A percentile compares a stretch with the other conserved stretches of the same genome.
phyloP scores from a whole-genome alignment of 306 rosid species.

The Corylus avellana region DNA sequence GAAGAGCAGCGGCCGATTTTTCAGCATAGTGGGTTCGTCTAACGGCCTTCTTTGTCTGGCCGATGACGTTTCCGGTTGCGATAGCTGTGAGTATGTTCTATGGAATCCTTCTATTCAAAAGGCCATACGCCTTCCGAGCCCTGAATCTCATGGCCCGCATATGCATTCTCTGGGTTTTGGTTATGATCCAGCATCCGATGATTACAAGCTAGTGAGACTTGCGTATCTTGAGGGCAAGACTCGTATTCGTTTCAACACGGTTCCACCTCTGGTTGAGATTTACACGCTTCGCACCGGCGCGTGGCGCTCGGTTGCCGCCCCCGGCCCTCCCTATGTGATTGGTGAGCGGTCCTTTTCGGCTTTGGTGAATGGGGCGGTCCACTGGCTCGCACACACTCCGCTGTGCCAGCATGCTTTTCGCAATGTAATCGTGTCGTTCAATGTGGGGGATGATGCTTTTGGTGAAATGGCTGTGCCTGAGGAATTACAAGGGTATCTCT shows the following conservation, averaged over 20 bases:
- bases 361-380: not conserved
- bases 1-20: not conserved
- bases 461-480: not conserved
- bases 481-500: not conserved
- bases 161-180: not conserved
- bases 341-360: not conserved
- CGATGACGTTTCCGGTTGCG: not conserved
- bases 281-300: not conserved
- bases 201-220: not conserved
- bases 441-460: not conserved
- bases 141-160: not conserved
- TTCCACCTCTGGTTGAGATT: not conserved
- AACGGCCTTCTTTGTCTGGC: not conserved
- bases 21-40: not conserved
- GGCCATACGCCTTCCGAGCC: not conserved
- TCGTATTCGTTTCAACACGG: not conserved
- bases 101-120: not conserved
- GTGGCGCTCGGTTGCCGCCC: not conserved
- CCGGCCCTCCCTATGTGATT: not conserved
- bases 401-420: not conserved
- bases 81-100: not conserved
- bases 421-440: not conserved
- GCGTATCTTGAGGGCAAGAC: not conserved
- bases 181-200: not conserved
- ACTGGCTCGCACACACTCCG: not conserved